Evolutionary conservation across 2,329 filamentous ascomycete genomes (phyloP), one percentile per base, ranked within the genome.

Genomic region (Penicillium sp.): DNA sequence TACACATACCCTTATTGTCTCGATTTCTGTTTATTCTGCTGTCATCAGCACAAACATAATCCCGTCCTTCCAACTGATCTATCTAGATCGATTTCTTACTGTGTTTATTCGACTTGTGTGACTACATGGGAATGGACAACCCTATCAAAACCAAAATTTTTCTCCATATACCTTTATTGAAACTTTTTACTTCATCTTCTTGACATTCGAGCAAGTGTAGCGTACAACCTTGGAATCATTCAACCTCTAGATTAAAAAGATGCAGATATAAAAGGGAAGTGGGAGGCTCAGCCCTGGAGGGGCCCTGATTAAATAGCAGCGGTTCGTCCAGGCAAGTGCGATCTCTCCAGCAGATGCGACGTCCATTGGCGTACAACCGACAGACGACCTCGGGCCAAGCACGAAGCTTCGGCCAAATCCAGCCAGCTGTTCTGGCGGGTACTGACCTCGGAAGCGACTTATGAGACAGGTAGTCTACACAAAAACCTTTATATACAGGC

Each of bases 81-180:
- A 57, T 58, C 59, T 58, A 60, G 47, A 41, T 50, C 45, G 27
- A 50, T 53, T 60, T 63, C 45, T 56, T 55, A 39, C 46, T 46
- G 18, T 60, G 46, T 58, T 50, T 39, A 48, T 55, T 38, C 47
- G 55, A 44, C 40, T 32, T 53, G 22, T 22, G 51, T 54, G 46
- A 54, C 51, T 40, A 50, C 24, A 27, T 54, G 41, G 39, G 24
- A 50, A 40, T 45, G n/a, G 41, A 32, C 27, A 44, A 50, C 40
- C 51, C 40, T 45, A 50, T 27, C 32, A 36, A 38, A 45, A 42
- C 13, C 48, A 38, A 29, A 29, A 34, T 50, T 32, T 43, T 49
- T 46, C 46, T 52, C 54, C 41, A 43, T 55, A 44, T 40, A 40
- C 48, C 38, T 49, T 48, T 46, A 48, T 38, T 48, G 39, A 24